Evolutionary conservation across 129 eudicot genomes (phyloP).

Genomic region (Helichrysum umbraculigerum): DNA sequence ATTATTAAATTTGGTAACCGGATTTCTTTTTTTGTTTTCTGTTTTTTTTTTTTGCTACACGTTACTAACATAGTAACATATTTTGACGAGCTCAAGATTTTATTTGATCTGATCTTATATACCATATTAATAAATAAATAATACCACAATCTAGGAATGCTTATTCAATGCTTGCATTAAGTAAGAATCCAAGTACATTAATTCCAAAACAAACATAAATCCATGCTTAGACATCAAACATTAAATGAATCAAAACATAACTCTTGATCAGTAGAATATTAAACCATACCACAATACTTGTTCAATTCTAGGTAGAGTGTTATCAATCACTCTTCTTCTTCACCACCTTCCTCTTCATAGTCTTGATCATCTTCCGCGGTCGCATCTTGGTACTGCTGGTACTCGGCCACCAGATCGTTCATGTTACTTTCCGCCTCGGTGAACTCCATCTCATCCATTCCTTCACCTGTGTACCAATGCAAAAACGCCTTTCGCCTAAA

Average conservation of each 20-base stretch:
- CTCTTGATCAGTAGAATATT: constrained; percentile 3
- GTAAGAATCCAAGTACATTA: constrained; percentile 26
- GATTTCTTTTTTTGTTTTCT: no score
- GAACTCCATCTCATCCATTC: constrained; percentile 98
- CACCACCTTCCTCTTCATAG: constrained; percentile 48
- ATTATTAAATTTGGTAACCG: no score
- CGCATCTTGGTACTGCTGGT: constrained; percentile 91
- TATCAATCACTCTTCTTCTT: constrained; percentile 22
- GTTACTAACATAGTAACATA: no score
- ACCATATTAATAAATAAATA: no score
- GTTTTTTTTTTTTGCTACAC: no score
- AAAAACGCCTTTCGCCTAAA: constrained; percentile 92
- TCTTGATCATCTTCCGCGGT: constrained; percentile 79
- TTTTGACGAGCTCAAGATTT: no score
- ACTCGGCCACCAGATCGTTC: constrained; percentile 93
- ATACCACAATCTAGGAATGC: not conserved
- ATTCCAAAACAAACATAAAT: constrained; percentile 19
- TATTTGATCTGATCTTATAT: no score
- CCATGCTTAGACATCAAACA: no score
- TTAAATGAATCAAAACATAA: constrained; percentile 7
- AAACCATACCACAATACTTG: constrained; percentile 6
- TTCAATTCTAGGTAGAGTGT: not conserved
- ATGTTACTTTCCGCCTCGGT: constrained; percentile 90
- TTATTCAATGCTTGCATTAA: constrained; percentile 19
- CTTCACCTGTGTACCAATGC: constrained; percentile 98